phyloP scores from a whole-genome alignment of 345 rosid species.

The Orychophragmus violaceus region DNA sequence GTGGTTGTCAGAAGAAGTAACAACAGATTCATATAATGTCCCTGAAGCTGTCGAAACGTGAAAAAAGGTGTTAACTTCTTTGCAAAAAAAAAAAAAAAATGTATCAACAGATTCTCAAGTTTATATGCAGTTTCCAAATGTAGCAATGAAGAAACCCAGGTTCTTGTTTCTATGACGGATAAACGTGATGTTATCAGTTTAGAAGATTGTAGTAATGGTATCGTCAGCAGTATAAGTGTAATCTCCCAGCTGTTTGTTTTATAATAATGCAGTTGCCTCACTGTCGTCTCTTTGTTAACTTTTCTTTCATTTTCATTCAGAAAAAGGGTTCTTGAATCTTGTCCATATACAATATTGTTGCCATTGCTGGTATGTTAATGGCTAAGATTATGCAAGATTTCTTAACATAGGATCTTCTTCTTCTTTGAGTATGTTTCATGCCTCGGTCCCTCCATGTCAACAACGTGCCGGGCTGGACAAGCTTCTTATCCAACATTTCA shows the following conservation, averaged over 20 bases:
- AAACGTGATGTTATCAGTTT: not conserved
- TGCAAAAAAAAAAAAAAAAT: not conserved
- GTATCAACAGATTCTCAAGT: no score
- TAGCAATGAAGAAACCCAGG: not conserved
- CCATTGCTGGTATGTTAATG: not conserved
- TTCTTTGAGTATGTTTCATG: not conserved
- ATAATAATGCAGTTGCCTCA: not conserved
- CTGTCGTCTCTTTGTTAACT: conserved; percentile 6
- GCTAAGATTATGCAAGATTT: not conserved
- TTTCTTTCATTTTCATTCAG: not conserved
- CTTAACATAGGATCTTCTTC: not conserved
- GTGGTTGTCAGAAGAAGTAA: conserved; percentile 27
- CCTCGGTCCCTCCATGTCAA: not conserved
- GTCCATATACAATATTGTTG: not conserved
- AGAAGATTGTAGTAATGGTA: conserved; percentile 12
- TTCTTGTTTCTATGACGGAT: not conserved
- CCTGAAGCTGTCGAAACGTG: conserved; percentile 8
- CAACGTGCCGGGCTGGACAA: not conserved
- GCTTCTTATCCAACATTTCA: not conserved
- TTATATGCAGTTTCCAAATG: no score
- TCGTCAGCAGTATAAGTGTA: conserved; percentile 11
- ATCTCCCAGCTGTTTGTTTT: conserved; percentile 7
- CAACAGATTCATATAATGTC: conserved; percentile 2
- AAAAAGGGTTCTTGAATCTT: not conserved
- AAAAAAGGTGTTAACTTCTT: conserved; percentile 14